A percentile compares a stretch with the other conserved stretches of the same genome.
Conservation (phyloP, 2,329 filamentous ascomycete genomes). For the Cladobotryum mycophilum region DNA sequence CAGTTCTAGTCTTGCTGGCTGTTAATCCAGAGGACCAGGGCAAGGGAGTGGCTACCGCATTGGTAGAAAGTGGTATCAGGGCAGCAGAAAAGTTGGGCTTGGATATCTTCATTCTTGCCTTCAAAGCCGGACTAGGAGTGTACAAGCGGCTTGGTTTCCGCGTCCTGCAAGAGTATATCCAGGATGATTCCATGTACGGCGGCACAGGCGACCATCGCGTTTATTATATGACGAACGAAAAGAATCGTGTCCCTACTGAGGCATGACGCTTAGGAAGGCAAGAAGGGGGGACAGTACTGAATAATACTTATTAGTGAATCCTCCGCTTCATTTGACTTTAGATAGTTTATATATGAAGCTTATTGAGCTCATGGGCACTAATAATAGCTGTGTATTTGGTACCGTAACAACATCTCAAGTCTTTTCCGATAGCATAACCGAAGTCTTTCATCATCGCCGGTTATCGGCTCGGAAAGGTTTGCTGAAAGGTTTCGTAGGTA, state of each 20-base stretch:
- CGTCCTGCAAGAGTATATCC: conserved; percentile 17
- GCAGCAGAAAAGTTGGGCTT: conserved; percentile 20
- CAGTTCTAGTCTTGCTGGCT: conserved; percentile 23
- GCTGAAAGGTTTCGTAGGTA: too few species aligned
- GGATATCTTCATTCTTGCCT: conserved; percentile 19
- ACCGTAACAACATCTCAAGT: too few species aligned
- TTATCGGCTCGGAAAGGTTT: too few species aligned
- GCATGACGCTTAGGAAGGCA: too few species aligned
- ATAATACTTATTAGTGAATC: too few species aligned
- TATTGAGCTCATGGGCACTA: too few species aligned
- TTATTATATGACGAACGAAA: conserved; percentile 2
- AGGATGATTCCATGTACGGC: conserved; percentile 18
- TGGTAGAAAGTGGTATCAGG: conserved; percentile 20
- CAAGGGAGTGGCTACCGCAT: conserved; percentile 19
- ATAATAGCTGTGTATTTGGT: too few species aligned
- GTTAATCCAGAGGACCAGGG: conserved; percentile 23
- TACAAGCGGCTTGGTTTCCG: conserved; percentile 21
- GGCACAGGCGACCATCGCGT: background rate
- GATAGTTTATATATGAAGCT: too few species aligned
- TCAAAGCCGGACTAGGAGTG: conserved; percentile 16
- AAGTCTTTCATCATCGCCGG: too few species aligned
- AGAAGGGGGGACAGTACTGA: too few species aligned
- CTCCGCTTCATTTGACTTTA: too few species aligned
- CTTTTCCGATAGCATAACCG: too few species aligned
- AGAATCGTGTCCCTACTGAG: background rate